Percentiles rank a stretch among this genome's conserved stretches.
Conservation (phyloP, 108 stramenopile genomes). For the Fragilariopsis cylindrus region DNA sequence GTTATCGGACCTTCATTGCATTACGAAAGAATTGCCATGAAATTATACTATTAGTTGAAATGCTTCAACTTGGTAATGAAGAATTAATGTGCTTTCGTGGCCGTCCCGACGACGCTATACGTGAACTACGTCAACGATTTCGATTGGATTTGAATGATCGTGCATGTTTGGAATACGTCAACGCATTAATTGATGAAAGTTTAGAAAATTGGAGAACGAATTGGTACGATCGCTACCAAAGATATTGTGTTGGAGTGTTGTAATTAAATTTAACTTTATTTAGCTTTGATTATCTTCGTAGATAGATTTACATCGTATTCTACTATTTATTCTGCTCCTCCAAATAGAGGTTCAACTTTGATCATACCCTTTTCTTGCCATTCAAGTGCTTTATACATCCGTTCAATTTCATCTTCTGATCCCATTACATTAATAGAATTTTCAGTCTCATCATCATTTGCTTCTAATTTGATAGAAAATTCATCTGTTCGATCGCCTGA, state of each 20-base stretch:
- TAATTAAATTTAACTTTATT: constrained; percentile 16
- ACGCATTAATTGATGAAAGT: constrained; percentile 87
- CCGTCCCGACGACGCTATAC: constrained; percentile 82
- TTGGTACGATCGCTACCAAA: constrained; percentile 97
- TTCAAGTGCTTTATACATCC: constrained; percentile 89
- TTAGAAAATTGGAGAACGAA: constrained; percentile 93
- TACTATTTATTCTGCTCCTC: neutral
- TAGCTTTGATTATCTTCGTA: neutral
- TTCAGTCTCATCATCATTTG: constrained; percentile 85
- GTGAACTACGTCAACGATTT: constrained; percentile 82
- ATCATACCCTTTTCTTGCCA: constrained; percentile 95
- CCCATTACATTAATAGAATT: constrained; percentile 82
- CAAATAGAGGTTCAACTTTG: constrained; percentile 48
- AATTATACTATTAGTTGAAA: constrained; percentile 91
- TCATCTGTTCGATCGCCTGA: constrained; percentile 88
- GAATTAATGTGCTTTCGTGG: constrained; percentile 94
- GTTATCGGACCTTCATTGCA: constrained; percentile 85
- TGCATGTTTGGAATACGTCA: constrained; percentile 84
- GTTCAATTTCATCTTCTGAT: constrained; percentile 92
- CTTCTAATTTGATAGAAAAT: constrained; percentile 69
- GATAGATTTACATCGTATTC: neutral
- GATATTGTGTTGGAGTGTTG: constrained; percentile 91
- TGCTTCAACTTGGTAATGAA: constrained; percentile 92
- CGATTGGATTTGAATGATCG: constrained; percentile 77
- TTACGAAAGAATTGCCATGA: constrained; percentile 86